Evolutionary conservation across 148 eudicot genomes (phyloP), one percentile per base, ranked within the genome.

Genomic region (Chenopodium formosanum): DNA sequence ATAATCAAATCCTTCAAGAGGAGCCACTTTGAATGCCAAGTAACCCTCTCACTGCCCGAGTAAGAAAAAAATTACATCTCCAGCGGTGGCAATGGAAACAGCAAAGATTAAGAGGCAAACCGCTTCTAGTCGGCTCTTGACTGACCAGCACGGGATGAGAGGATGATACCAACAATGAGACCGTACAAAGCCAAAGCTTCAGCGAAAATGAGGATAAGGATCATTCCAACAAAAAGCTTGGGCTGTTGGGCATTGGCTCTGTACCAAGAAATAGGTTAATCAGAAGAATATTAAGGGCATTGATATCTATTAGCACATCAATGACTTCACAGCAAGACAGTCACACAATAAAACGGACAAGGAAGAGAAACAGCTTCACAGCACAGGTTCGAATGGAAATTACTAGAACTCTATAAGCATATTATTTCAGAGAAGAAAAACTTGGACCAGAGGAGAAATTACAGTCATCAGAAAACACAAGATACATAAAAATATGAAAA

Each of bases 201-300:
- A 70, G 91, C 91, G 29, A 89, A 87, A 77, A 89, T 89, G 81
- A 89, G 91, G 70, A 89, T 87, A 29, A 89, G 89, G 74, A 88
- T 88, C 90, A 88, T 88, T 80, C 88, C 91, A 34, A 89, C 87
- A 60, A 89, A 89, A 48, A 88, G 90, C 87, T 88, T 88, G 78
- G 90, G 90, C 65, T 88, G 90, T 37, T 88, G 90, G 76, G 90
- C 90, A 79, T 88, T 88, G 7, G 90, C 90, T 81, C 90, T 88
- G 87, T 16, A 70, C 65, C 74, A 80, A 82, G 37, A 20, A 77
- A 53, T 58, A 72, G n/a, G 69, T 72, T 20, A 77, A 75, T 83
- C 78, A 83, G 80, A 67, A 37, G 66, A 20, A 56, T 56, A 0
- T 14, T 56, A 56, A 5, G 7, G 62, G 62, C 19, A 56, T 0